phyloP scores from a whole-genome alignment of 2,329 filamentous ascomycete genomes.

The Botryotinia narcissicola region DNA sequence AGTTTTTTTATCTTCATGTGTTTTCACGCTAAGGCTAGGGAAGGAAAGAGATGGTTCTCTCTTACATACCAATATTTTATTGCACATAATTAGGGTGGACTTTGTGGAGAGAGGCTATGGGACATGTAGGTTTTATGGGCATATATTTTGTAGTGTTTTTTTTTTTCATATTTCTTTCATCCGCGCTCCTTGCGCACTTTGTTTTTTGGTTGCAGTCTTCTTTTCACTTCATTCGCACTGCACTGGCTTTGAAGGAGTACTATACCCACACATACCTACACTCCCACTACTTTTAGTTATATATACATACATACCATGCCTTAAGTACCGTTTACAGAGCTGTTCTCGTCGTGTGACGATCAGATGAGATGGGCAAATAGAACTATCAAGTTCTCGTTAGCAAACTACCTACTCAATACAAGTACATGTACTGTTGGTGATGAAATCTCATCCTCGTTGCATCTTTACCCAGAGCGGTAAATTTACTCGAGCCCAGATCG shows the following conservation, averaged over 20 bases:
- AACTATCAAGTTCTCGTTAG: neutral
- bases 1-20: neutral
- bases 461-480: neutral
- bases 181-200: neutral
- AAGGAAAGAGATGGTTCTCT: conserved; percentile 6
- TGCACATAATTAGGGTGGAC: conserved; percentile 14
- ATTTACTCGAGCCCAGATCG: no score
- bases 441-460: neutral
- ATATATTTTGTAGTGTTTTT: conserved; percentile 14
- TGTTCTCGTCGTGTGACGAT: neutral
- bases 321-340: neutral
- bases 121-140: conserved; percentile 13
- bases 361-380: neutral
- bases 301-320: neutral
- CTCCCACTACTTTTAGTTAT: conserved; percentile 9
- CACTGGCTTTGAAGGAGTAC: conserved; percentile 14
- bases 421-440: neutral
- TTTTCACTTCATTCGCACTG: neutral
- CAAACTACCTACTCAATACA: neutral
- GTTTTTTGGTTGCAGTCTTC: neutral
- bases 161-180: neutral
- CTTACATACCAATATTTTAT: neutral
- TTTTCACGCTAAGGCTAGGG: neutral
- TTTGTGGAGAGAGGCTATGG: neutral
- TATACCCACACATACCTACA: conserved; percentile 17